Conservation (phyloP, 352 stramenopile species). For the Phytophthora hybrid region DNA sequence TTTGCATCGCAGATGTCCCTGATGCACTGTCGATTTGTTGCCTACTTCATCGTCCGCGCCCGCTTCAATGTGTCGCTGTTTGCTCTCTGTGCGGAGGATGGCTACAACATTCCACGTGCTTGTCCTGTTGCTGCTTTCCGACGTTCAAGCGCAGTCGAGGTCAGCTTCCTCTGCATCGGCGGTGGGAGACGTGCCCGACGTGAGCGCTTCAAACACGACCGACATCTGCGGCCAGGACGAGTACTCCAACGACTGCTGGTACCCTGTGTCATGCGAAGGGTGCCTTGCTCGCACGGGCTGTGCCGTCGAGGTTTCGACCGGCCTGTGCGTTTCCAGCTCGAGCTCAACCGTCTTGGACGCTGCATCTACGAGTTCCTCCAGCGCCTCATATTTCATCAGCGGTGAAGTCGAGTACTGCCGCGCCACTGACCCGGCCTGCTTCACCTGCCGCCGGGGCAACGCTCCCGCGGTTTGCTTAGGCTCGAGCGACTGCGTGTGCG, state of each 20-base stretch:
- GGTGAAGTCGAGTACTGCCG: conserved; percentile 28
- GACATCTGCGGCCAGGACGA: conserved; percentile 31
- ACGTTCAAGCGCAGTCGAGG: conserved; percentile 20
- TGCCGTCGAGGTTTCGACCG: conserved; percentile 27
- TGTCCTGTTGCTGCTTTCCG: conserved; percentile 1
- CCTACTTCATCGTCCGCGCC: conserved; percentile 14
- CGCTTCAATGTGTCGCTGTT: conserved; percentile 22
- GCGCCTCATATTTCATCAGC: conserved; percentile 18
- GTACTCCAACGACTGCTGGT: conserved; percentile 32
- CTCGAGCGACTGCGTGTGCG: conserved; percentile 22
- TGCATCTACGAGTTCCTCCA: conserved; percentile 2
- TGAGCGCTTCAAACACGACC: conserved; percentile 20
- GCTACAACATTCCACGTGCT: conserved; percentile 13
- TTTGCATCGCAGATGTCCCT: conserved; percentile 12
- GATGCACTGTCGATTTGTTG: conserved; percentile 27
- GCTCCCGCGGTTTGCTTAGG: conserved; percentile 22
- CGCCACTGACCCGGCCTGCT: conserved; percentile 22
- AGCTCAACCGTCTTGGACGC: conserved; percentile 3
- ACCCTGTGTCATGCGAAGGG: conserved; percentile 25
- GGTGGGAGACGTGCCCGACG: conserved; percentile 3
- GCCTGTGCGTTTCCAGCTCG: conserved; percentile 21
- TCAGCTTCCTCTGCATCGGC: conserved; percentile 22
- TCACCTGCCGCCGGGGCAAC: conserved; percentile 22
- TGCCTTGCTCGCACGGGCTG: conserved; percentile 26
- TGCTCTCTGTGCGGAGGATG: conserved; percentile 13